phyloP scores from a whole-genome alignment of 768 basidiomycete genomes.

The Gymnopilus dilepis region DNA sequence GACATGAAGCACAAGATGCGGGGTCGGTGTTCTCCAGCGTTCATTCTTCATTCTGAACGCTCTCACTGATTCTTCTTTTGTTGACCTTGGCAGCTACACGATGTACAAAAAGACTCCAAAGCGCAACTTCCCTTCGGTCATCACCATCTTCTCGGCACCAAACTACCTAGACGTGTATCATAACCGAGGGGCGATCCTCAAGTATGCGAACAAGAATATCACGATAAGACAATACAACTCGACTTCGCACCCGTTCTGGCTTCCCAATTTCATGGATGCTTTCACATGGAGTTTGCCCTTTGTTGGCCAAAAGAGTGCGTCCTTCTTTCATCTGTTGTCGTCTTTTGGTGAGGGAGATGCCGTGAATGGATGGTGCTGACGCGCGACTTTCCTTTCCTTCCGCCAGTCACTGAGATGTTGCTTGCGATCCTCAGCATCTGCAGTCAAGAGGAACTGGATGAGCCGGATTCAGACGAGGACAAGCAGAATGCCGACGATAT shows the following conservation, averaged over 20 bases:
- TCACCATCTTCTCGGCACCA: constrained; percentile 97
- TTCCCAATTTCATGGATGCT: constrained; percentile 97
- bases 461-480: constrained; percentile 48
- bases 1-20: constrained; percentile 96
- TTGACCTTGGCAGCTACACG: constrained; percentile 59
- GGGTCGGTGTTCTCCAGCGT: constrained; percentile 57
- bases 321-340: constrained; percentile 5
- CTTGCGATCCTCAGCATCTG: constrained; percentile 94
- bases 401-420: constrained; percentile 93
- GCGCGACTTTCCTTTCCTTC: not conserved
- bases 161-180: constrained; percentile 97
- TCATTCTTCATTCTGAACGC: constrained; percentile 1
- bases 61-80: constrained; percentile 3
- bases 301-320: constrained; percentile 93
- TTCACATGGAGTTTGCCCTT: constrained; percentile 99
- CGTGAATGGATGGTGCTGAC: not conserved
- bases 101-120: constrained; percentile 96
- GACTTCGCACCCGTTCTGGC: constrained; percentile 88
- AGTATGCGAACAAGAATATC: constrained; percentile 96
- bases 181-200: constrained; percentile 96
- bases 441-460: constrained; percentile 89
- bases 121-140: constrained; percentile 94
- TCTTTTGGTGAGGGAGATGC: constrained; percentile 16
- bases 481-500: constrained; percentile 48
- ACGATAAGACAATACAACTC: constrained; percentile 90